Percentiles rank a stretch among this genome's conserved stretches.
Evolutionary conservation across 1,284 basidiomycete species (phyloP).

Genomic region (Boletus semigastroideus): DNA sequence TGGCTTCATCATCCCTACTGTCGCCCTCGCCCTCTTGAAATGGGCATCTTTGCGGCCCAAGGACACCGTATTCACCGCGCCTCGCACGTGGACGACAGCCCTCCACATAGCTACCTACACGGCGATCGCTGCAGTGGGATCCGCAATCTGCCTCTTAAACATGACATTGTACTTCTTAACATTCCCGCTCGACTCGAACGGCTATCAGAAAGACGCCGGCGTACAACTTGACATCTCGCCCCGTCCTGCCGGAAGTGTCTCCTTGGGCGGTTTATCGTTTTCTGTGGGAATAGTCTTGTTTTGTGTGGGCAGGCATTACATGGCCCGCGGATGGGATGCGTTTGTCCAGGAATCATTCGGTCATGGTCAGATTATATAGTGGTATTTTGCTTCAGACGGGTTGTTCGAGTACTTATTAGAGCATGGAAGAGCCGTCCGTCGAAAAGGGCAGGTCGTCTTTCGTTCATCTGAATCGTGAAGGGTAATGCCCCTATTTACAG

Average conservation of each 20-base stretch:
- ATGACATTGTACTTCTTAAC: background rate
- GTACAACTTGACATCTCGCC: background rate
- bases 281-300: background rate
- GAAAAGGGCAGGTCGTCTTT: constrained; percentile 10
- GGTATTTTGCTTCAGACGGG: too few relatives aligned
- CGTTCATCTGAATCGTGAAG: too few relatives aligned
- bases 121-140: constrained; percentile 1
- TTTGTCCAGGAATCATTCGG: too few relatives aligned
- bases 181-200: background rate
- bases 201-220: background rate
- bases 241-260: background rate
- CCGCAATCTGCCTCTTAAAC: constrained; percentile 6
- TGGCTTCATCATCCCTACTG: constrained; percentile 13
- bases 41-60: constrained; percentile 12
- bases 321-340: background rate
- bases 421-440: too few relatives aligned
- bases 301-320: background rate
- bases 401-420: too few relatives aligned
- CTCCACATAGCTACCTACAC: background rate
- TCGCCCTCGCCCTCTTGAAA: constrained; percentile 6
- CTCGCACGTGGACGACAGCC: background rate
- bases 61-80: constrained; percentile 7
- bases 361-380: too few relatives aligned
- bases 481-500: too few relatives aligned
- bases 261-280: background rate